A percentile compares a stretch with the other conserved stretches of the same genome.
These are phyloP conservation scores for Fusarium sp. DNA, from an alignment of 2,329 filamentous ascomycete species.

Conservation along the genomic window DNA sequence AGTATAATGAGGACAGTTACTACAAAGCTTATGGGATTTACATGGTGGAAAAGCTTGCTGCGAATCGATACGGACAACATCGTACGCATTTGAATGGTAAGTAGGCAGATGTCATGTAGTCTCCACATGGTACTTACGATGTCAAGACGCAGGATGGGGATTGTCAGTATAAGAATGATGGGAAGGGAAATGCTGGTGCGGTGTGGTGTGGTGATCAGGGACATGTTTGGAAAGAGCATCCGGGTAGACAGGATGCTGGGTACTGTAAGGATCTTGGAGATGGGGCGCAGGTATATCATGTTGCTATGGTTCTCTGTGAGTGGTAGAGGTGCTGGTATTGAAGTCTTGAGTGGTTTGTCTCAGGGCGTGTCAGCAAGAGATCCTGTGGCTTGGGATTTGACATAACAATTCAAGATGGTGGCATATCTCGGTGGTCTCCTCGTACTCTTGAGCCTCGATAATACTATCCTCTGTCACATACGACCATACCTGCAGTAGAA, in stretches of 20 bases:
- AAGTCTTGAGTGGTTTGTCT: too few species aligned
- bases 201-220: rapidly evolving
- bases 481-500: not conserved
- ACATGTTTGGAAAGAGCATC: too few species aligned
- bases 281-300: rapidly evolving
- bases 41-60: rapidly evolving
- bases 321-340: too few species aligned
- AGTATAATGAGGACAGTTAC: not conserved
- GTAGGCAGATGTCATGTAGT: not conserved
- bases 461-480: rapidly evolving
- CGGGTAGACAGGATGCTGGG: rapidly evolving
- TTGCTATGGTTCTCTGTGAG: not conserved
- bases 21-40: not conserved
- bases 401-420: too few species aligned
- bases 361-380: too few species aligned
- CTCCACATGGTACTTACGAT: rapidly evolving
- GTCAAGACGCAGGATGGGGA: rapidly evolving
- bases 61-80: not conserved
- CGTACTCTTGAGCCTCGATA: rapidly evolving
- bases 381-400: too few species aligned
- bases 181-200: rapidly evolving
- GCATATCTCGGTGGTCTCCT: rapidly evolving
- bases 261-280: rapidly evolving
- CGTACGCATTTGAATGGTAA: rapidly evolving
- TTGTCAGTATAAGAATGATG: rapidly evolving